Evolutionary conservation across 176 grass and related monocot genomes (phyloP), one percentile per base, ranked within the genome.

Genomic region (Eremochloa ophiuroides): DNA sequence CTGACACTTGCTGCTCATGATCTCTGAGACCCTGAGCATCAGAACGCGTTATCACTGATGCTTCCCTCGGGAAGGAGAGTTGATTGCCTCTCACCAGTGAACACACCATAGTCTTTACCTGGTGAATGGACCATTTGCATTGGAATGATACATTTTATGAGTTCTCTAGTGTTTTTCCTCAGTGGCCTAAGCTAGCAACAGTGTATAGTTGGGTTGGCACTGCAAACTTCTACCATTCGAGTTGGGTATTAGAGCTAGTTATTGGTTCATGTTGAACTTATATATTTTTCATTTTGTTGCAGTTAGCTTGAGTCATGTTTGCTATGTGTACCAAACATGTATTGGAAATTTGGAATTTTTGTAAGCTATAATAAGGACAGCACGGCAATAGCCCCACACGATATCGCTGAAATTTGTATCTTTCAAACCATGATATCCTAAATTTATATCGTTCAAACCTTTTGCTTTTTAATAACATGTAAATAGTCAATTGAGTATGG

Each of bases 151-250:
- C 61, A 17, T 73, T 85, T 90, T 74, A 86, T 73, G 79, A 79
- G 68, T 90, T 90, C 59, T 61, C 30, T 86, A 90, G 79, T 78
- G 77, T 78, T 72, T 82, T 66, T 82, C 58, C 56, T 83, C 67
- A 61, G 79, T 90, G 88, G 79, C 84, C 78, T 89, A 89, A 89
- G 79, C 73, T 90, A 90, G 88, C 83, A 86, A 86, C 88, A 90
- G 79, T 90, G 79, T 90, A 90, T 90, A 90, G 83, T 79, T 90
- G 73, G 83, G 79, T 90, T 90, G 79, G 48, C 83, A 86, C 88
- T 85, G 79, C 58, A 50, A 83, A 83, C 74, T 86, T 51, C 73
- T 68, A 66, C 66, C 14, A 35, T 76, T 90, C 61, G 47, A 81
- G 79, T 46, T 78, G 58, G 65, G 65, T 85, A 77, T 78, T 85